Evolutionary conservation across 1,139 yeast genomes (phyloP).

Genomic region (Meyerozyma elateridarum): DNA sequence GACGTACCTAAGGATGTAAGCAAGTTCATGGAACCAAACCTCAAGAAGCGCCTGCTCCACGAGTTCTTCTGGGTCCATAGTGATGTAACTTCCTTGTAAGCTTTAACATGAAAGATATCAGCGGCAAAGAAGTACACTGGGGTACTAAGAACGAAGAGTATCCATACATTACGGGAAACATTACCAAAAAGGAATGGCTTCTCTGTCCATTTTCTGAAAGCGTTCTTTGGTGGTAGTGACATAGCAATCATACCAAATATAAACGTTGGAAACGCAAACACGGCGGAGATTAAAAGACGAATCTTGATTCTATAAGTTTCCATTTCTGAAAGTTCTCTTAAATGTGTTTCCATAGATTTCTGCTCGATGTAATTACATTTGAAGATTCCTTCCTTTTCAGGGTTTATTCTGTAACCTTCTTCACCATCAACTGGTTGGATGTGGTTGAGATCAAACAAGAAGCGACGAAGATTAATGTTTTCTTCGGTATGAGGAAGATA

Average conservation of each 20-base stretch:
- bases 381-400: constrained; percentile 31
- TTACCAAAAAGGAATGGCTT: constrained; percentile 63
- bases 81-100: constrained; percentile 51
- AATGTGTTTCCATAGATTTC: constrained; percentile 59
- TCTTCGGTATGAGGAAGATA: constrained; percentile 54
- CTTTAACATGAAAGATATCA: constrained; percentile 65
- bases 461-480: constrained; percentile 46
- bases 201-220: constrained; percentile 50
- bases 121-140: constrained; percentile 76
- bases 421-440: constrained; percentile 26
- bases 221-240: constrained; percentile 51
- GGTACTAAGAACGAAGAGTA: constrained; percentile 57
- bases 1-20: constrained; percentile 70
- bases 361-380: constrained; percentile 53
- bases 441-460: constrained; percentile 46
- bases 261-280: constrained; percentile 65
- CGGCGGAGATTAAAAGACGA: constrained; percentile 46
- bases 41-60: constrained; percentile 52
- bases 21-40: constrained; percentile 75
- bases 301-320: constrained; percentile 46
- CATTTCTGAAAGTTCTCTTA: constrained; percentile 43
- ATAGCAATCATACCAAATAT: constrained; percentile 65
- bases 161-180: constrained; percentile 62
- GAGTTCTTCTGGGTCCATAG: constrained; percentile 56
- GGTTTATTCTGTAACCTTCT: constrained; percentile 19